These are phyloP conservation scores for Naganishia albida DNA, from an alignment of 1,284 basidiomycete genomes.

Conservation along the genomic window DNA sequence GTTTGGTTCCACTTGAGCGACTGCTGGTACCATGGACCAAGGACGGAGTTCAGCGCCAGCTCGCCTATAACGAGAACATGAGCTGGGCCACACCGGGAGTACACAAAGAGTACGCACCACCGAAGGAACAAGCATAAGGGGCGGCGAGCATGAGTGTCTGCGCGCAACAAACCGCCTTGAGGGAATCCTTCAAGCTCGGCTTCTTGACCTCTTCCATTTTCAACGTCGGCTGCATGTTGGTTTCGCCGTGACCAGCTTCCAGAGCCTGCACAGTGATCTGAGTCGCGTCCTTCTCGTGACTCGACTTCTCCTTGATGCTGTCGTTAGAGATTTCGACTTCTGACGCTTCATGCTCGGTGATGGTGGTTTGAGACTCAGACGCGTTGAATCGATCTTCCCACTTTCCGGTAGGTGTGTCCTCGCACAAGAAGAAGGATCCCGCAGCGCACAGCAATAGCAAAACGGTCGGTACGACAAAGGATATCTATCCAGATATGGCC, in stretches of 20 bases:
- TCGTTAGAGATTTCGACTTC: constrained; percentile 6
- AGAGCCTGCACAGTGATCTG: constrained; percentile 16
- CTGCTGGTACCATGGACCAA: constrained; percentile 59
- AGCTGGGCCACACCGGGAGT: constrained; percentile 55
- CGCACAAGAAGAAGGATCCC: constrained; percentile 28
- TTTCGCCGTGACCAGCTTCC: constrained; percentile 9
- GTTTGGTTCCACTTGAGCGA: constrained; percentile 59
- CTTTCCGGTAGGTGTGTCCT: constrained; percentile 27
- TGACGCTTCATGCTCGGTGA: constrained; percentile 14
- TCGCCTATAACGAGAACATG: constrained; percentile 53
- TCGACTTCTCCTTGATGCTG: constrained; percentile 22
- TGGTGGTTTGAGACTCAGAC: not conserved
- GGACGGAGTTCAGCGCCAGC: constrained; percentile 62
- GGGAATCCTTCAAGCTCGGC: constrained; percentile 27
- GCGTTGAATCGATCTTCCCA: constrained; percentile 26
- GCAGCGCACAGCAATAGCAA: constrained; percentile 23
- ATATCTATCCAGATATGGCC: not conserved
- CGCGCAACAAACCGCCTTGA: constrained; percentile 22
- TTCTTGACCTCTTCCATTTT: constrained; percentile 25
- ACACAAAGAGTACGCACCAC: constrained; percentile 49
- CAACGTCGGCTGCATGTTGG: not conserved
- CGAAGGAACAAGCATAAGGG: constrained; percentile 61
- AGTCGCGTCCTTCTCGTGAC: constrained; percentile 1
- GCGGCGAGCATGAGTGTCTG: constrained; percentile 58
- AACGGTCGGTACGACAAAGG: constrained; percentile 27